Base-by-base conservation (phyloP, 164 flowering plant genomes). In the Euptelea pleiosperma region DNA sequence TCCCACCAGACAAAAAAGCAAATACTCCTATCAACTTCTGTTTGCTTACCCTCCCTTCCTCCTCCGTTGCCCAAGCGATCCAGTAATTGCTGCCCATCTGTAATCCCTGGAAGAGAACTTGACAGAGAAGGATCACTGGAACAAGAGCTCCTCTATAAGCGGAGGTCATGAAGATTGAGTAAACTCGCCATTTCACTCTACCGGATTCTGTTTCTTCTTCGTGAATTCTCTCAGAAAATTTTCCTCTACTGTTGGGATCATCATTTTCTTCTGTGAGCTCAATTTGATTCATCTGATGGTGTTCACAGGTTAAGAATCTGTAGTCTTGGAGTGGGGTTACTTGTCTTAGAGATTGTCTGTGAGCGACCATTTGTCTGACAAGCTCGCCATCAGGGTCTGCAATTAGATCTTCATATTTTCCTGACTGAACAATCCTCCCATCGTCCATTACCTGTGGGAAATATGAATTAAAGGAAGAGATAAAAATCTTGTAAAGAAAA, bases 61-160 rank as follows among this genome's bases (percentile, higher is more conserved):
- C 70, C 39, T 73, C 86, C 0, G 91, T 77, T 31, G 79, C 94
- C 98, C 95, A 89, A n/a, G 98, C 86, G 14, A 89, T 76, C 96
- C 96, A 91, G 61, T 85, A 91, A 61, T 82, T 91, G 70, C 98
- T 87, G 8, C 76, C 82, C 69, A 87, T 89, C 60, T 89, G 98
- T 14, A 89, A 69, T 40, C 68, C 85, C 58, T 82, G 92, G 68
- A 89, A 91, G 42, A 86, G 62, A 59, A 82, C 70, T 44, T 91
- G 98, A 55, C 86, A 85, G 0, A 86, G 69, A 53, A 91, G 83
- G 19, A 81, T 70, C 18, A 89, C 70, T 1, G 98, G 98, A 64
- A 91, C 87, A 29, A 91, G 82, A 21, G 87, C 83, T 55, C 95
- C 96, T 76, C 65, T 75, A 52, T 83, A 86, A 26, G 91, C 98